Base-by-base conservation (phyloP, 106 monocot species). In the Triglochin maritima region DNA sequence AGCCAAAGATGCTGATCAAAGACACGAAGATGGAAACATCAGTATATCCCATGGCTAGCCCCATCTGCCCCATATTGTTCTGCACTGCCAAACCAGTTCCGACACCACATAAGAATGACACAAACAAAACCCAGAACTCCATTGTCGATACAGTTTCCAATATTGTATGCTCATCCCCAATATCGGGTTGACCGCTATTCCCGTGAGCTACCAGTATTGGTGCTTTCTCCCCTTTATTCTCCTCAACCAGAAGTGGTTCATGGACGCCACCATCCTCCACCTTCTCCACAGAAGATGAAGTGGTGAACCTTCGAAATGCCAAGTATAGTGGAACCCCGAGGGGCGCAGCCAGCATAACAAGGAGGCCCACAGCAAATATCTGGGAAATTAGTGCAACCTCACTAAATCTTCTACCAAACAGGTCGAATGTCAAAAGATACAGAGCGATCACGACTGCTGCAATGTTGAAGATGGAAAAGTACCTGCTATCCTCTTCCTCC, bases 1-100 rank as follows among this genome's bases (percentile, higher is more conserved):
- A 78, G n/a, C 78, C 78, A 9, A 57, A 72, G 60, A 78, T 72
- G 67, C 72, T 72, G 13, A 72, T 67, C 49, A 78, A 14, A 49
- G 78, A 78, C 5, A 78, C 72, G 47, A 78, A 78, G 41, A 68
- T 62, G 49, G 78, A 78, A n/a, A 78, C 78, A 17, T 78, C 78
- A 9, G 62, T 46, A 57, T 71, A 72, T 10, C 78, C 78, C 72
- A 72, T 67, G 56, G 81, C 81, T 8, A 73, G 59, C 47, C 81
- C 81, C 53, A 88, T 88, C 79, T 88, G 88, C 43, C 84, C 88
- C 74, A 84, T 79, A 61, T 95, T 95, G 83, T 95, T 95, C 94
- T 87, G 90, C 67, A 95, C 94, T 1, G 94, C 78, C 65, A 95
- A n/a, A 4, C 94, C 94, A 17, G 94, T 90, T 44, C 94, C 94